A percentile compares a stretch with the other conserved stretches of the same genome.
These are phyloP conservation scores for Diplodia seriata DNA, from an alignment of 2,329 filamentous ascomycete species.

Conservation along the genomic window DNA sequence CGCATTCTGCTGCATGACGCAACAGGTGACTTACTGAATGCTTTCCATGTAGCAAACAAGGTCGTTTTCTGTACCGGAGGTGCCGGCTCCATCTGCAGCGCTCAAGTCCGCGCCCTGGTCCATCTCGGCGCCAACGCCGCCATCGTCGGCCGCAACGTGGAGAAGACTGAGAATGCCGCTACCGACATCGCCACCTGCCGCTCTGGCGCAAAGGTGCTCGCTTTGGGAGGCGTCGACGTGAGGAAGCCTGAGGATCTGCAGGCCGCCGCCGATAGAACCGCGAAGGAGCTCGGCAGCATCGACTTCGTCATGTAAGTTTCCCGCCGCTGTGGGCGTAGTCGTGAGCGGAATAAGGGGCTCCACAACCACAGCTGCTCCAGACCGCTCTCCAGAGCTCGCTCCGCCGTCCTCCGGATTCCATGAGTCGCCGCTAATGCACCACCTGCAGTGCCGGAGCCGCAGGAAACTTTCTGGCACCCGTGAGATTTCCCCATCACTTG, in stretches of 20 bases:
- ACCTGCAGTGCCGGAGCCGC: slow-evolving; percentile 80
- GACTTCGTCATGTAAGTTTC: slow-evolving; percentile 86
- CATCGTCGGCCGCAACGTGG: slow-evolving; percentile 87
- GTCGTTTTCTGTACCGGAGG: slow-evolving; percentile 96
- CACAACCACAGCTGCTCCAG: background rate
- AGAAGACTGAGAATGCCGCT: slow-evolving; percentile 84
- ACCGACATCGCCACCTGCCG: slow-evolving; percentile 82
- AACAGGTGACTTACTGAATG: slow-evolving; percentile 1
- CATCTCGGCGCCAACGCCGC: slow-evolving; percentile 91
- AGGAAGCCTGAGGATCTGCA: slow-evolving; percentile 70
- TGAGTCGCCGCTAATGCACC: slow-evolving; percentile 32
- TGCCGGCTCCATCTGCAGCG: slow-evolving; percentile 90
- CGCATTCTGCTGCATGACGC: slow-evolving; percentile 33
- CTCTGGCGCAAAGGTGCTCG: slow-evolving; percentile 81
- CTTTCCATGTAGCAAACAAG: slow-evolving; percentile 68
- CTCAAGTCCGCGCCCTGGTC: slow-evolving; percentile 89
- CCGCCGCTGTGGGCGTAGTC: background rate
- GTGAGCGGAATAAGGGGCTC: background rate
- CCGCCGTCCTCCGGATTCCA: background rate
- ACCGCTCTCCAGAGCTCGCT: background rate
- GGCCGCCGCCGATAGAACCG: slow-evolving; percentile 78
- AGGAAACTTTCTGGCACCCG: slow-evolving; percentile 89
- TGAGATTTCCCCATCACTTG: background rate
- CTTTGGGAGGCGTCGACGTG: slow-evolving; percentile 78
- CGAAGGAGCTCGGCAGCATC: slow-evolving; percentile 81